Percentiles rank a stretch among this genome's conserved stretches.
phyloP scores from a whole-genome alignment of 805 yeast species.

The Saturnispora zaruensis region DNA sequence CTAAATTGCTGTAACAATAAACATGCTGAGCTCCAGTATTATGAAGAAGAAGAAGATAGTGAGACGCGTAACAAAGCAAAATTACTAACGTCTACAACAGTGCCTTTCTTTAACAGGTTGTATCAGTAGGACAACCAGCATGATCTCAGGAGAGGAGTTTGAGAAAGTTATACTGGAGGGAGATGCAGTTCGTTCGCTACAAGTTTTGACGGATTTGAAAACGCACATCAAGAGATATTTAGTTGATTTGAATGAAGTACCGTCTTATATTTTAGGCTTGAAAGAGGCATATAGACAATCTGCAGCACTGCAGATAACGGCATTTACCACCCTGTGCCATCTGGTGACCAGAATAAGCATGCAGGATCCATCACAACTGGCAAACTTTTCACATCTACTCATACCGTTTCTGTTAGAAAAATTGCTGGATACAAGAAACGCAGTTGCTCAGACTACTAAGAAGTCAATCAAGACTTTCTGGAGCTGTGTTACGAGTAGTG shows the following conservation, averaged over 20 bases:
- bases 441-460: constrained; percentile 36
- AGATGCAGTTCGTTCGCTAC: constrained; percentile 2
- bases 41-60: not conserved
- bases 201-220: constrained; percentile 4
- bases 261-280: constrained; percentile 42
- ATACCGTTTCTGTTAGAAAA: constrained; percentile 45
- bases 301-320: constrained; percentile 32
- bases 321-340: constrained; percentile 48
- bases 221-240: constrained; percentile 40
- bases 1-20: not conserved
- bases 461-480: constrained; percentile 47
- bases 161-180: not conserved
- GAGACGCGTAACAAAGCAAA: not conserved
- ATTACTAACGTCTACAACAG: not conserved
- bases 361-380: constrained; percentile 41
- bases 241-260: constrained; percentile 42
- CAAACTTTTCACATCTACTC: constrained; percentile 34
- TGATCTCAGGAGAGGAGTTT: constrained; percentile 9
- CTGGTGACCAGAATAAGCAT: constrained; percentile 49
- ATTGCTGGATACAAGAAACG: constrained; percentile 34
- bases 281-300: constrained; percentile 35
- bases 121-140: not conserved
- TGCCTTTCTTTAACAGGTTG: not conserved
- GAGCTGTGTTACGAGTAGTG: constrained; percentile 24
- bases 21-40: not conserved